Conservation (phyloP, 345 rosid species). For the Lenwebbia sp. region DNA sequence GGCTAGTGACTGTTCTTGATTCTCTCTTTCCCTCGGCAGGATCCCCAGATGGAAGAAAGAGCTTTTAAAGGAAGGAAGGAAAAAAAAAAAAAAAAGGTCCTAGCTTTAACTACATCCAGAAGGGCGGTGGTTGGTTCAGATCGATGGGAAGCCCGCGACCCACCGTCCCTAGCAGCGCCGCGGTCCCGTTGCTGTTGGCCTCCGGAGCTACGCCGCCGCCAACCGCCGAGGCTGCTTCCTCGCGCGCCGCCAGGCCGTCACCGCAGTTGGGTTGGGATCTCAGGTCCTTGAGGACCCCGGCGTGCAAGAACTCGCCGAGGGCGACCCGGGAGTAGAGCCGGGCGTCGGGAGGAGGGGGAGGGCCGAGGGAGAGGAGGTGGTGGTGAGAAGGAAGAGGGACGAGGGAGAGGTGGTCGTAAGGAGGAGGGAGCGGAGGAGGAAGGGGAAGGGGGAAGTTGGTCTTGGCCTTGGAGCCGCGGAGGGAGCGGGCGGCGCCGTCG, state of each 20-base stretch:
- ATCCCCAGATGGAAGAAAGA: neutral
- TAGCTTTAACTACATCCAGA: conserved; percentile 43
- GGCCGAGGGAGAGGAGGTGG: neutral
- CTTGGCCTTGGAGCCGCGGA: conserved; percentile 85
- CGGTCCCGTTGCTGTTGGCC: neutral
- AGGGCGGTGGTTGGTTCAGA: conserved; percentile 91
- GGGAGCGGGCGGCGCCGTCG: conserved; percentile 95
- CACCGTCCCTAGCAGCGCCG: neutral
- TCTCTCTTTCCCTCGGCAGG: neutral
- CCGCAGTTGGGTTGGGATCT: conserved; percentile 1
- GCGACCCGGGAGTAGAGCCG: conserved; percentile 21
- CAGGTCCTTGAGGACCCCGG: conserved; percentile 43
- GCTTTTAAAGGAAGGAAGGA: neutral
- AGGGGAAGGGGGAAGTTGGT: conserved; percentile 72
- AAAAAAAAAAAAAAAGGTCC: too few species aligned
- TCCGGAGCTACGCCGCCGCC: neutral
- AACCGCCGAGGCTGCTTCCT: neutral
- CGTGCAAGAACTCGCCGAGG: conserved; percentile 46
- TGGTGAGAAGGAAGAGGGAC: neutral
- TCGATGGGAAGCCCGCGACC: conserved; percentile 69
- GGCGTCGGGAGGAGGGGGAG: neutral
- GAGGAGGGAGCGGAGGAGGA: neutral
- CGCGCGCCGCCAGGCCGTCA: neutral
- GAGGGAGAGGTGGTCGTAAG: neutral
- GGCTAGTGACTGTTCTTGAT: neutral